A percentile compares a stretch with the other conserved stretches of the same genome.
Conservation (phyloP, 73 alveolate genomes). For the Paramecium bursaria region DNA sequence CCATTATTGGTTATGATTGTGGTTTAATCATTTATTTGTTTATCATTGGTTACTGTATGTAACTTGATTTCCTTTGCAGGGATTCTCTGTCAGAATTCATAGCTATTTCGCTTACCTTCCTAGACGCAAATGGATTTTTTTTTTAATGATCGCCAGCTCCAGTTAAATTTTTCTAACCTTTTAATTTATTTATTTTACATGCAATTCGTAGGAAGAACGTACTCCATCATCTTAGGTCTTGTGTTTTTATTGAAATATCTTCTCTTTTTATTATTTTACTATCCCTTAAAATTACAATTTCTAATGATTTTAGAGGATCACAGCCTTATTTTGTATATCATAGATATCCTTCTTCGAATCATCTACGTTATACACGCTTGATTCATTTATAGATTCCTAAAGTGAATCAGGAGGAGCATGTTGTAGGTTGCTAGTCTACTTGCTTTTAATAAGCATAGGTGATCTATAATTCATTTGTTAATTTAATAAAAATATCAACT, state of each 20-base stretch:
- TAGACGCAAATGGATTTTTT: conserved; percentile 6
- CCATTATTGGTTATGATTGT: no score
- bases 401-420: conserved; percentile 63
- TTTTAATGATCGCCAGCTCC: not conserved
- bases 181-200: not conserved
- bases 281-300: not conserved
- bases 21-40: no score
- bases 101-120: conserved; percentile 25
- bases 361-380: conserved; percentile 42
- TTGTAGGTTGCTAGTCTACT: no score
- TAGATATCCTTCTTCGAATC: conserved; percentile 18
- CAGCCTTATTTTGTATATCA: conserved; percentile 28
- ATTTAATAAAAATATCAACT: no score
- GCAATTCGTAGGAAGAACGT: no score
- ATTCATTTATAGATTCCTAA: conserved; percentile 31
- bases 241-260: conserved; percentile 26
- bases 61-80: not conserved
- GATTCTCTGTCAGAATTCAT: conserved; percentile 16
- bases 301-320: not conserved
- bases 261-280: conserved; percentile 30
- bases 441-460: no score
- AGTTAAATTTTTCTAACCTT: not conserved
- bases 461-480: no score
- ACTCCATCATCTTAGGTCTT: conserved; percentile 28
- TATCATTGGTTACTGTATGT: no score